Percentiles rank a stretch among this genome's conserved stretches.
Evolutionary conservation across 257 asterid genomes (phyloP).

Genomic region (Ballota nigra): DNA sequence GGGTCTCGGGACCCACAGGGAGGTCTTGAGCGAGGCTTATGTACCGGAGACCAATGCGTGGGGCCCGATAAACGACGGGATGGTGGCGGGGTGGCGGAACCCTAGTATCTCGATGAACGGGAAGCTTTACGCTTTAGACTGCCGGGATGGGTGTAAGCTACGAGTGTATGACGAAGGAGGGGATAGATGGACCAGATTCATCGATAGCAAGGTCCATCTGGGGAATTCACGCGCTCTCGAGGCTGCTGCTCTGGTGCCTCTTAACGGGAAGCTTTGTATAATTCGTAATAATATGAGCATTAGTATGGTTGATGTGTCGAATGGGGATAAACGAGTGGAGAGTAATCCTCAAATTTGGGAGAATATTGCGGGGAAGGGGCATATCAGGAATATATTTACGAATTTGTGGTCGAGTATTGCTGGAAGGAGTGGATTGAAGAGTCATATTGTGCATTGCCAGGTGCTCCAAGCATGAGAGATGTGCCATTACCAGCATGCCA

Average conservation of each 20-base stretch:
- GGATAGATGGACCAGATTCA: constrained; percentile 51
- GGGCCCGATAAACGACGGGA: constrained; percentile 54
- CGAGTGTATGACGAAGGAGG: constrained; percentile 47
- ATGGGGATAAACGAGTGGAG: constrained; percentile 40
- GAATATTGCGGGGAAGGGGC: constrained; percentile 45
- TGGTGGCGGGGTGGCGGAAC: constrained; percentile 64
- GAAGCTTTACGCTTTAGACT: constrained; percentile 57
- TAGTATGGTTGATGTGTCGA: constrained; percentile 53
- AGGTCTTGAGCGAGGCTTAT: constrained; percentile 58
- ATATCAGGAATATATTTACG: constrained; percentile 47
- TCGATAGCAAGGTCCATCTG: constrained; percentile 56
- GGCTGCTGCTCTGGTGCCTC: constrained; percentile 62
- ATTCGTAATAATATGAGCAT: constrained; percentile 62
- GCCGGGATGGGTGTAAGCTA: constrained; percentile 60
- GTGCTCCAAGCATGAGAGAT: constrained; percentile 55
- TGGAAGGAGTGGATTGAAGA: constrained; percentile 63
- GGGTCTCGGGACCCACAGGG: constrained; percentile 63
- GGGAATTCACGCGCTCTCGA: constrained; percentile 56
- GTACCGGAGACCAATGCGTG: constrained; percentile 43
- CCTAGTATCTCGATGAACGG: constrained; percentile 63
- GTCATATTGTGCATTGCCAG: constrained; percentile 64
- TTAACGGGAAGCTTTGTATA: constrained; percentile 60
- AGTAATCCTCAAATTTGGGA: constrained; percentile 54
- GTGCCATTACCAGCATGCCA: too few relatives aligned
- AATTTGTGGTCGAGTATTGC: constrained; percentile 64